A percentile compares a stretch with the other conserved stretches of the same genome.
These are phyloP conservation scores for Colletotrichum tamarilloi DNA, from an alignment of 2,329 filamentous ascomycete species.

Conservation along the genomic window DNA sequence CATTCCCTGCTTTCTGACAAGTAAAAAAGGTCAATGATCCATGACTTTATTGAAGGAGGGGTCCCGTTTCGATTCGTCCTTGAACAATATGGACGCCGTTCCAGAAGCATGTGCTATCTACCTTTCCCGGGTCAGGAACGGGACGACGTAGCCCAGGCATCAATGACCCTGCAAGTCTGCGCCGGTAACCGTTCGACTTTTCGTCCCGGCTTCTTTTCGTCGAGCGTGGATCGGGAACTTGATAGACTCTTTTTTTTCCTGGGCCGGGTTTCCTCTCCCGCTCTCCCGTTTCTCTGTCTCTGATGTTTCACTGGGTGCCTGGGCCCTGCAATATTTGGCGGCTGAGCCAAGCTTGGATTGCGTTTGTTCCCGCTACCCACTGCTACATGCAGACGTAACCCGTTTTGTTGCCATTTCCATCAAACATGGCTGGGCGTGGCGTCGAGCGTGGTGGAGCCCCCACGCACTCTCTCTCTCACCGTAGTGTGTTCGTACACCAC, in stretches of 20 bases:
- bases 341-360: neutral
- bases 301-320: neutral
- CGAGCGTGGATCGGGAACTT: constrained; percentile 17
- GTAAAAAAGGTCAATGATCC: neutral
- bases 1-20: constrained; percentile 4
- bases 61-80: neutral
- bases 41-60: neutral
- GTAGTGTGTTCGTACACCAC: no score
- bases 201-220: constrained; percentile 35
- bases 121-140: neutral
- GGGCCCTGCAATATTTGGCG: neutral
- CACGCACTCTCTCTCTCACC: constrained; percentile 4
- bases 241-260: neutral
- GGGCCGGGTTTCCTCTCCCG: constrained; percentile 4
- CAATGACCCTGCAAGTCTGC: neutral
- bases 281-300: neutral
- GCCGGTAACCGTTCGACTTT: constrained; percentile 2
- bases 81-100: constrained; percentile 4
- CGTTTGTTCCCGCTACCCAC: neutral
- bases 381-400: neutral
- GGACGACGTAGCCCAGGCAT: neutral
- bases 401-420: neutral
- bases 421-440: constrained; percentile 5
- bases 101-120: constrained; percentile 4
- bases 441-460: constrained; percentile 18